phyloP scores from a whole-genome alignment of 768 basidiomycete species.

The Russula dissimulans region DNA sequence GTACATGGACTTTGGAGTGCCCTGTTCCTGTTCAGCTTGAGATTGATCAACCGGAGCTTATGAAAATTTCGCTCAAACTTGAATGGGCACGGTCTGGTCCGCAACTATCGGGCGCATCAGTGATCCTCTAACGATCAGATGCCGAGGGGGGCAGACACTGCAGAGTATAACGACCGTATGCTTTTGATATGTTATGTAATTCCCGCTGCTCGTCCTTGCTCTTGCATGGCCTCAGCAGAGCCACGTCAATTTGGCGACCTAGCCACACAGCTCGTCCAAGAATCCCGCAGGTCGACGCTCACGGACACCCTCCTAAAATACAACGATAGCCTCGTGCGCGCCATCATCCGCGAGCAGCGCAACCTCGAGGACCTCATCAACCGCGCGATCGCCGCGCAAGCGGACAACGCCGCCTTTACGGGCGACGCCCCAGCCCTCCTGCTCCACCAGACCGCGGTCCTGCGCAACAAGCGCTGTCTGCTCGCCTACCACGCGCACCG shows the following conservation, averaged over 20 bases:
- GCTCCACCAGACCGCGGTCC: constrained; percentile 81
- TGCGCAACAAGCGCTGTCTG: constrained; percentile 92
- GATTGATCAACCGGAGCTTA: no score
- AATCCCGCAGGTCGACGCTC: constrained; percentile 76
- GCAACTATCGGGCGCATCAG: no score
- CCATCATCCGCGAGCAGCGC: constrained; percentile 84
- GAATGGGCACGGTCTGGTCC: no score
- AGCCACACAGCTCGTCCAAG: constrained; percentile 77
- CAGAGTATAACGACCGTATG: no score
- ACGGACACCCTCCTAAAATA: constrained; percentile 85
- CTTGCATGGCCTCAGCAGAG: constrained; percentile 31
- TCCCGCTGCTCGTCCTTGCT: no score
- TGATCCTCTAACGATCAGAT: no score
- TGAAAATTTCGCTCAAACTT: no score
- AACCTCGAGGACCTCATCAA: constrained; percentile 58
- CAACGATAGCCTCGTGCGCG: constrained; percentile 80
- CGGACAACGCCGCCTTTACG: constrained; percentile 30
- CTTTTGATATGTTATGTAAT: no score
- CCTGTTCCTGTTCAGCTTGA: neutral
- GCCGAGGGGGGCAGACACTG: no score
- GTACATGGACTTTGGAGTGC: no score
- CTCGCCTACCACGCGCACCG: constrained; percentile 89
- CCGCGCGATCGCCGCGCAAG: constrained; percentile 28
- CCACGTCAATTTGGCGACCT: constrained; percentile 74
- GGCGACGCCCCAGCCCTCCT: constrained; percentile 55